Conservation (phyloP, 495 filamentous ascomycete species). For the Podospora tetraspora region DNA sequence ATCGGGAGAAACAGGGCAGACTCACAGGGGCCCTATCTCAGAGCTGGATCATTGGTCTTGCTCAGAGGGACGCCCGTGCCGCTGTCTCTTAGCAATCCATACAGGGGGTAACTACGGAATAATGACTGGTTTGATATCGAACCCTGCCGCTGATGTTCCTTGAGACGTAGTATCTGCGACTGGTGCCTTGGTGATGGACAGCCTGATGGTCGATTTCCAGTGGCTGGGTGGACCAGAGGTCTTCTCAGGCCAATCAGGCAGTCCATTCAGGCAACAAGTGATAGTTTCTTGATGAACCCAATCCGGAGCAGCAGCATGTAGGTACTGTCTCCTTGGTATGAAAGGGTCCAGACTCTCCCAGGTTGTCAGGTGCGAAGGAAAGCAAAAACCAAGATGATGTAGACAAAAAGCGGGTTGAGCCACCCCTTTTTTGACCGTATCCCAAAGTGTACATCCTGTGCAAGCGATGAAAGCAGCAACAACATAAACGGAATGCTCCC, state of each 20-base stretch:
- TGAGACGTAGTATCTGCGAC: too few relatives aligned
- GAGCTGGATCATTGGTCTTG: not conserved
- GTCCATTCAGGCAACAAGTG: too few relatives aligned
- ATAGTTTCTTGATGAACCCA: too few relatives aligned
- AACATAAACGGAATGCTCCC: not conserved
- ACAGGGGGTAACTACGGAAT: not conserved
- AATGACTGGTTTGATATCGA: not conserved
- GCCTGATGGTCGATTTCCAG: too few relatives aligned
- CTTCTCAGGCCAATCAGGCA: too few relatives aligned
- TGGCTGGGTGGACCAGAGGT: too few relatives aligned
- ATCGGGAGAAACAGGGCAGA: not conserved
- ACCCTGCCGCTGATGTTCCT: not conserved
- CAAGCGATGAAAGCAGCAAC: not conserved
- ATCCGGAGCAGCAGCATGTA: not conserved
- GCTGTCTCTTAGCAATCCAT: not conserved
- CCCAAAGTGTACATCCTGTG: not conserved
- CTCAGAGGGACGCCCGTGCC: not conserved
- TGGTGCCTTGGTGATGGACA: too few relatives aligned
- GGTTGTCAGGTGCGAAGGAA: not conserved
- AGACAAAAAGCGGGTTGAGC: not conserved
- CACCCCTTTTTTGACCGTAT: too few relatives aligned
- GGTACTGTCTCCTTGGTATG: not conserved
- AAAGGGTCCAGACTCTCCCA: not conserved
- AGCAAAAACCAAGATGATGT: not conserved
- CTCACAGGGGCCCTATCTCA: not conserved